Evolutionary conservation across 129 eudicot genomes (phyloP).

Genomic region (Flaveria ramosissima): DNA sequence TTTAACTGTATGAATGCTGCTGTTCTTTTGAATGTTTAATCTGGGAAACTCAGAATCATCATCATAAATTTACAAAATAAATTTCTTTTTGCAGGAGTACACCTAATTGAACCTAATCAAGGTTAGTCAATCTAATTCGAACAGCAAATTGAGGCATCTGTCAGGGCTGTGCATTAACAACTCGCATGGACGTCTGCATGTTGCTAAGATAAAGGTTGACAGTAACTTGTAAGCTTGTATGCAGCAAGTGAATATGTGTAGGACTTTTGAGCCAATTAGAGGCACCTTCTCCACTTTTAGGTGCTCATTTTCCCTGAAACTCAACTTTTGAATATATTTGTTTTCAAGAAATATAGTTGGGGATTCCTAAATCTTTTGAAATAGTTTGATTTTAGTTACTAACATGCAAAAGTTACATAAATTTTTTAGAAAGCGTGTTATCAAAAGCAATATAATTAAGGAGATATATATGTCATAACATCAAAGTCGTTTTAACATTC

Average conservation of each 20-base stretch:
- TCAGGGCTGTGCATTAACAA: slow-evolving; percentile 13
- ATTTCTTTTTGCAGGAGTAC: slow-evolving; percentile 3
- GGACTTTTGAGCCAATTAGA: neutral
- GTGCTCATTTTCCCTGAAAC: neutral
- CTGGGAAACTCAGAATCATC: neutral
- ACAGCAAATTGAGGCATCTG: neutral
- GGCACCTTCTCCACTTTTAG: neutral
- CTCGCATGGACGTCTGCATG: neutral
- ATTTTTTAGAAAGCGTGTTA: no score
- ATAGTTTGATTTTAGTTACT: no score
- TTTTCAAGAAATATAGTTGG: neutral
- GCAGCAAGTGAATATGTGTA: neutral
- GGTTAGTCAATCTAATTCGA: neutral
- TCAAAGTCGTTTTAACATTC: no score
- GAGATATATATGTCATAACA: no score
- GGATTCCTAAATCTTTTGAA: no score
- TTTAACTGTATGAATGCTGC: neutral
- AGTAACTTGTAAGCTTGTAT: no score
- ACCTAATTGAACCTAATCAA: slow-evolving; percentile 13
- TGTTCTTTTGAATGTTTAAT: neutral
- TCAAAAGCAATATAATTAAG: no score
- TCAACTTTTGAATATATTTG: neutral
- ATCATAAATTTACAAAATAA: neutral
- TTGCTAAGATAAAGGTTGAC: neutral
- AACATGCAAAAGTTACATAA: no score